Percentiles rank a stretch among this genome's conserved stretches.
phyloP scores from a whole-genome alignment of 2,329 filamentous ascomycete genomes.

The Arthroderma uncinatum region DNA sequence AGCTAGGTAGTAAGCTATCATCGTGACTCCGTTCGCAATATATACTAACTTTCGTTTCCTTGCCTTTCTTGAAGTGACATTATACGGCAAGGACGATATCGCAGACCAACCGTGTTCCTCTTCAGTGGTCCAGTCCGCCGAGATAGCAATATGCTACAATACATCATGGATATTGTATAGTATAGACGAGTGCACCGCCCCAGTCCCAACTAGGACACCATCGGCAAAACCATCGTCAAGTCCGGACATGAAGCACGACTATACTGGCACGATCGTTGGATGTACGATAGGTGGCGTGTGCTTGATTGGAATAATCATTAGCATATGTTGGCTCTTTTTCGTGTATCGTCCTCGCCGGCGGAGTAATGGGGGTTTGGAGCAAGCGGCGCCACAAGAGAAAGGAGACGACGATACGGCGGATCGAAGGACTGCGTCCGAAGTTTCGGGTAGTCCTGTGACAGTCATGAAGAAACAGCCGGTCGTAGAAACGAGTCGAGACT shows the following conservation, averaged over 20 bases:
- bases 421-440: not conserved
- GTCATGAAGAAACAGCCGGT: not conserved
- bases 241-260: not conserved
- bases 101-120: not conserved
- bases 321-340: not conserved
- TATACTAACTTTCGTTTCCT: not conserved
- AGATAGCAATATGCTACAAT: constrained; percentile 1
- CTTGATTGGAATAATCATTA: not conserved
- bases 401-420: not conserved
- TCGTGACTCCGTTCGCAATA: not conserved
- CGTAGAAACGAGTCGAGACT: not conserved
- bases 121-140: not conserved
- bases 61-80: not conserved
- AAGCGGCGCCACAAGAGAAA: not conserved
- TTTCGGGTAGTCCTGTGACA: not conserved
- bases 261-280: not conserved
- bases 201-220: not conserved
- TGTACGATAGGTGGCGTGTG: not conserved
- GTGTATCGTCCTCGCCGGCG: not conserved
- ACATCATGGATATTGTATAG: constrained; percentile 3
- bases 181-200: constrained; percentile 1
- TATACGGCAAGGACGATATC: not conserved
- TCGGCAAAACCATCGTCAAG: not conserved
- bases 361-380: not conserved
- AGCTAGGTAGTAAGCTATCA: not conserved